Percentiles rank a stretch among this genome's conserved stretches.
Conservation (phyloP, 257 asterid genomes). For the Salvia hispanica region DNA sequence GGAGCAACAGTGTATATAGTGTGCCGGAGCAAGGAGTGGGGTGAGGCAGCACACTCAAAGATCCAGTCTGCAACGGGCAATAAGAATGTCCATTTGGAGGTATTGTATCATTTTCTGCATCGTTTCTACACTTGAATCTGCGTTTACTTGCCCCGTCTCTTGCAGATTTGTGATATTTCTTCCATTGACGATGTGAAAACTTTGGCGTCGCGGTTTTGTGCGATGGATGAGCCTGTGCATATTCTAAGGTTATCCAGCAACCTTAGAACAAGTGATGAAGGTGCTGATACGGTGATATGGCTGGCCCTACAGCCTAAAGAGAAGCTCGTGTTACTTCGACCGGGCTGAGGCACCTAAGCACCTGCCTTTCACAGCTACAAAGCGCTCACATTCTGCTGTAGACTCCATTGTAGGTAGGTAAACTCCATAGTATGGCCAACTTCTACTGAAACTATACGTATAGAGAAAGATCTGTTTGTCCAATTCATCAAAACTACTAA, state of each 20-base stretch:
- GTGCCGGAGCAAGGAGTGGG: conserved; percentile 87
- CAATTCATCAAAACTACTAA: too few relatives aligned
- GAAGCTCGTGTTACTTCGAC: conserved; percentile 72
- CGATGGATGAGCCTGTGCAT: conserved; percentile 72
- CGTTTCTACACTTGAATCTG: neutral
- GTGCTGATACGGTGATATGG: conserved; percentile 88
- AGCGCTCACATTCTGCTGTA: conserved; percentile 58
- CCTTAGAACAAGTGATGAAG: conserved; percentile 82
- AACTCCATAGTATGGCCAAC: too few relatives aligned
- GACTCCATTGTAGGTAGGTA: too few relatives aligned
- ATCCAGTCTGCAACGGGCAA: conserved; percentile 72
- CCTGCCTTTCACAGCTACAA: conserved; percentile 65
- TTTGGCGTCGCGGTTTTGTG: conserved; percentile 67
- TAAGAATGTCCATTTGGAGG: conserved; percentile 82
- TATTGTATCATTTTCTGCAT: neutral
- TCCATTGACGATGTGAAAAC: conserved; percentile 70
- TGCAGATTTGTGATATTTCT: conserved; percentile 83
- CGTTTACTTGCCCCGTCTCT: neutral
- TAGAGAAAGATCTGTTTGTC: too few relatives aligned
- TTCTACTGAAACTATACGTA: too few relatives aligned
- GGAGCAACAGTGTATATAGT: conserved; percentile 86
- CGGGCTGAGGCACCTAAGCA: too few relatives aligned
- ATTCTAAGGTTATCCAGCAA: conserved; percentile 73
- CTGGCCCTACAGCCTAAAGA: conserved; percentile 85
- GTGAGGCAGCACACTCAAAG: conserved; percentile 76